Base-by-base conservation (phyloP, 1,284 basidiomycete species). In the Ustilago hordei region DNA sequence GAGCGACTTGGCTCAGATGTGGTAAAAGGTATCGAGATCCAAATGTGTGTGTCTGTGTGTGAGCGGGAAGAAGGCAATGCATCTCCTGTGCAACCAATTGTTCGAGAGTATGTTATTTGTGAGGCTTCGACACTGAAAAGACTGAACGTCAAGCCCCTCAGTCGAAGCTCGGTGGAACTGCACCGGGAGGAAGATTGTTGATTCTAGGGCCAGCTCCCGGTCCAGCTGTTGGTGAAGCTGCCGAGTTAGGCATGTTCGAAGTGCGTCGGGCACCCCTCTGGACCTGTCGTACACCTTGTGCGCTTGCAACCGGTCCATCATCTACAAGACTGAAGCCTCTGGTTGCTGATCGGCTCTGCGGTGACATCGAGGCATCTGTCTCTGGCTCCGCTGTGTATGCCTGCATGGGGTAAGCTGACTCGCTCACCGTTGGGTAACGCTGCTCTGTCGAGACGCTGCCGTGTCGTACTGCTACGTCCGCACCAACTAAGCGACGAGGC, bases 241-340 rank as follows among this genome's bases (percentile, higher is more conserved):
- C 62, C 53, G 61, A 52, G 55, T 67, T 64, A 43, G 74, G 64
- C 68, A 71, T 62, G 50, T 67, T 60, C 54, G 79, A 79, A 19
- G 75, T 75, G 39, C 83, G 77, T 38, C 82, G 71, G 19, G 82
- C 76, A 17, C 83, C 83, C 17, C 84, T 78, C 60, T 78, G 78
- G 54, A 84, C 83, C 56, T 81, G 83, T 45, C 83, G 75, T 50
- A 84, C 71, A 34, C 79, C 73, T 28, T 77, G 69, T 0, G 78
- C 61, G 17, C 62, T 69, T 1, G 82, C 79, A 19, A 84, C 82
- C 52, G 84, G 84, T 2, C 84, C 84, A 45, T 86, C 84, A 48
- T 86, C 84, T 28, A 84, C 81, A 35, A 86, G 63, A 50, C 78
- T 81, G 70, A 85, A 81, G 31, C 84, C 83, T 41, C 72, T 71